Percentiles rank a stretch among this genome's conserved stretches.
phyloP scores from a whole-genome alignment of 768 basidiomycete species.

The Hemileccinum rubropunctum region DNA sequence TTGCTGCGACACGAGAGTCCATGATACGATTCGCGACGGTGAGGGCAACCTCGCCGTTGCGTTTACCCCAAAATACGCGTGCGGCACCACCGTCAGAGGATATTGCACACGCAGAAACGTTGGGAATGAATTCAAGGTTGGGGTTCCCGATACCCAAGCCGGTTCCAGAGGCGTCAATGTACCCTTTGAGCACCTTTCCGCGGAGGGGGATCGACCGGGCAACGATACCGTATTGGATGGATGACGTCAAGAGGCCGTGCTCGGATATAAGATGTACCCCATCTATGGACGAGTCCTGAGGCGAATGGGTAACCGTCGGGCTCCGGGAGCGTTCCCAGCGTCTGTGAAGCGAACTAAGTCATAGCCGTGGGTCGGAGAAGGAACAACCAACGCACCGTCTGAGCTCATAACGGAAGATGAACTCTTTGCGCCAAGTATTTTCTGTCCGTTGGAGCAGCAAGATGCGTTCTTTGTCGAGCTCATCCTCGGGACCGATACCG shows the following conservation, averaged over 20 bases:
- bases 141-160: constrained; percentile 67
- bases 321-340: constrained; percentile 69
- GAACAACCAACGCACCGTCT: constrained; percentile 42
- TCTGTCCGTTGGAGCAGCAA: constrained; percentile 56
- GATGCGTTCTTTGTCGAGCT: constrained; percentile 43
- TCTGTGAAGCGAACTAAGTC: constrained; percentile 37
- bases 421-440: constrained; percentile 69
- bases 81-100: constrained; percentile 63
- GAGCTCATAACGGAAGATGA: constrained; percentile 53
- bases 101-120: constrained; percentile 58
- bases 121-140: constrained; percentile 69
- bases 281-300: constrained; percentile 56
- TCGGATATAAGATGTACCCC: constrained; percentile 59
- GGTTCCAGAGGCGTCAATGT: constrained; percentile 60
- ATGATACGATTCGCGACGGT: constrained; percentile 57
- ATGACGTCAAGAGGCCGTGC: constrained; percentile 55
- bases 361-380: neutral
- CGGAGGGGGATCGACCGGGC: constrained; percentile 69
- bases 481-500: constrained; percentile 62
- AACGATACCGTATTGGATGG: constrained; percentile 66
- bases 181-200: constrained; percentile 69
- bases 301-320: constrained; percentile 58
- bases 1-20: constrained; percentile 48
- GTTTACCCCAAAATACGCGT: constrained; percentile 71
- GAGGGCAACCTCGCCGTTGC: constrained; percentile 64